Evolutionary conservation across 202 grass and related monocot genomes (phyloP).

Genomic region (Setaria viridis): DNA sequence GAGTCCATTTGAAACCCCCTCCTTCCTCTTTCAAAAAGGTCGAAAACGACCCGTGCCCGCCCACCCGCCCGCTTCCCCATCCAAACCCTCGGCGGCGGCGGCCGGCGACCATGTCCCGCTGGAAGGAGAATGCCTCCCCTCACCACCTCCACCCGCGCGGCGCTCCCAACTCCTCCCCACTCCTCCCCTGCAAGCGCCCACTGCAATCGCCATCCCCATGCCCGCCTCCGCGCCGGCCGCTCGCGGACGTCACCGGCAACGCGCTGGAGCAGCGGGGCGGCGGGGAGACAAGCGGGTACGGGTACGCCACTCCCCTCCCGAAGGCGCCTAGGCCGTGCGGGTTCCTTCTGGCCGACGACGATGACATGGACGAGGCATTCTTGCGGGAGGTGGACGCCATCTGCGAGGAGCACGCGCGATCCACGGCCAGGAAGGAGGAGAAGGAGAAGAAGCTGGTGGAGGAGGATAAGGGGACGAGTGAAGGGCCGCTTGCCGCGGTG

Average conservation of each 20-base stretch:
- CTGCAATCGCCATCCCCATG: slow-evolving; percentile 38
- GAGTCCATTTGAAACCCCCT: neutral
- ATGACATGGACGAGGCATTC: slow-evolving; percentile 74
- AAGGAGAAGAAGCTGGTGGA: slow-evolving; percentile 36
- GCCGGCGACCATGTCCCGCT: slow-evolving; percentile 46
- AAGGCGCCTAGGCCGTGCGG: slow-evolving; percentile 43
- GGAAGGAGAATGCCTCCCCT: slow-evolving; percentile 49
- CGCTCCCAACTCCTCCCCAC: slow-evolving; percentile 19
- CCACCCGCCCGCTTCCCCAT: slow-evolving; percentile 13
- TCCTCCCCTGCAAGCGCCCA: slow-evolving; percentile 60
- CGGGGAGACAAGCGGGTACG: slow-evolving; percentile 16
- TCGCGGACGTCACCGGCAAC: slow-evolving; percentile 47
- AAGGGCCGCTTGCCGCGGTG: neutral
- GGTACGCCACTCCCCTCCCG: slow-evolving; percentile 45
- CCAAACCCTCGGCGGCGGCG: slow-evolving; percentile 37
- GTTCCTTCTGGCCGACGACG: slow-evolving; percentile 44
- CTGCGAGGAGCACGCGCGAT: slow-evolving; percentile 69
- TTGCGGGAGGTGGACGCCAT: slow-evolving; percentile 84
- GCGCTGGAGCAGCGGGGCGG: slow-evolving; percentile 37
- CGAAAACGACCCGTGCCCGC: no score
- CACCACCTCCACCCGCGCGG: neutral
- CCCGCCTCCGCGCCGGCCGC: slow-evolving; percentile 48
- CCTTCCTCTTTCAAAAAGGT: neutral
- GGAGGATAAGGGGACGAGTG: neutral
- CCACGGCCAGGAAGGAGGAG: slow-evolving; percentile 49